Percentiles rank a stretch among this genome's conserved stretches.
phyloP scores from a whole-genome alignment of 2,329 filamentous ascomycete species.

The Lasiodiplodia sp. region DNA sequence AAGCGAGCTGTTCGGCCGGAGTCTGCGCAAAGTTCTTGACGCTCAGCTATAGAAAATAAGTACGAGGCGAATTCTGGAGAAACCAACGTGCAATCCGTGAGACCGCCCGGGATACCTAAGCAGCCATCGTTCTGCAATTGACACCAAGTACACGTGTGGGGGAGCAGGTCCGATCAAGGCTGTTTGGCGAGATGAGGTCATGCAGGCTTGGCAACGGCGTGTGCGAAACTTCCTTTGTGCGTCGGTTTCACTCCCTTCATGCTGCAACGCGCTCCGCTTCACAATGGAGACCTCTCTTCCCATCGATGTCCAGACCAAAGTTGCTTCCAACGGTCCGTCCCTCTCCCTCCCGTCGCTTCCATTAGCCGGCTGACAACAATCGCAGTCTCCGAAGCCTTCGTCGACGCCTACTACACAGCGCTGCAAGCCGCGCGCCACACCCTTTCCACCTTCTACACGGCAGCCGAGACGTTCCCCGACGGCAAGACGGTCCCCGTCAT shows the following conservation, averaged over 20 bases:
- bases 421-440: slow-evolving; percentile 66
- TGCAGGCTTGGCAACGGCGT: slow-evolving; percentile 24
- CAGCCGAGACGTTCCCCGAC: slow-evolving; percentile 62
- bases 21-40: slow-evolving; percentile 21
- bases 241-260: not conserved
- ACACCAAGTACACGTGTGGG: not conserved
- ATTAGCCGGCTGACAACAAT: not conserved
- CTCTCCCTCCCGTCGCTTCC: not conserved
- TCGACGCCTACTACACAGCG: slow-evolving; percentile 77
- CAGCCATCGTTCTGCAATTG: too few species aligned
- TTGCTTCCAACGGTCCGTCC: slow-evolving; percentile 9
- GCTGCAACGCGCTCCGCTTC: not conserved
- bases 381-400: slow-evolving; percentile 73
- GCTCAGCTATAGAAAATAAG: too few species aligned
- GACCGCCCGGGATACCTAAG: too few species aligned
- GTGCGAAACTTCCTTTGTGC: not conserved
- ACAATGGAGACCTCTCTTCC: slow-evolving; percentile 16
- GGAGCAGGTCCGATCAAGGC: slow-evolving; percentile 7
- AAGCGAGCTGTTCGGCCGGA: slow-evolving; percentile 29
- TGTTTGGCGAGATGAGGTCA: slow-evolving; percentile 15
- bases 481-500: slow-evolving; percentile 68
- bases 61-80: too few species aligned
- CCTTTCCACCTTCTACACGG: slow-evolving; percentile 75
- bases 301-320: slow-evolving; percentile 15
- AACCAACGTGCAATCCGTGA: too few species aligned